Evolutionary conservation across 1,139 yeast genomes (phyloP), one percentile per base, ranked within the genome.

Genomic region (Lodderomyces margitis): DNA sequence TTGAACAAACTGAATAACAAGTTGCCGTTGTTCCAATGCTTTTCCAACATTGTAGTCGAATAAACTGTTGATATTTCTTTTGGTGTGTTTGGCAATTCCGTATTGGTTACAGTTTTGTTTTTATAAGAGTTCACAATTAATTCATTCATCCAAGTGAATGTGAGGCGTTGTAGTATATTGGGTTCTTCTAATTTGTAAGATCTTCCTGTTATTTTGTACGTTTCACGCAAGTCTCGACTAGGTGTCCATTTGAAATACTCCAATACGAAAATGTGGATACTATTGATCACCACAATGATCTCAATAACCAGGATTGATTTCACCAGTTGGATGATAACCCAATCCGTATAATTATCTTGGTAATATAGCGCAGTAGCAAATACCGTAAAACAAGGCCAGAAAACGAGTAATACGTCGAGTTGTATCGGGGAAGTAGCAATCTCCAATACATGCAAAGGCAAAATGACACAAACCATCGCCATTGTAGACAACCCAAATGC

Each of bases 91-190:
- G 87, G 86, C 39, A 82, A 62, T 47, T 78, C 80, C 2, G 73
- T 68, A 28, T 74, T 70, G 14, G 74, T 74, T 7, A 76, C 63
- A 5, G 78, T 67, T 46, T 72, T 70, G 34, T 70, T 70, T 10
- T 58, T 55, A 45, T 77, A 75, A 0, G 83, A 78, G 41, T 72
- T 72, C 20, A 57, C 53, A 28, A 82, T 73, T 45, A 82, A 54
- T 1, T 63, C 65, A 51, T 80, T 81, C 83, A 82, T 78, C 86
- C 86, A 81, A 7, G 75, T 65, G 49, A 78, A 81, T 0, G 85
- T 78, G 21, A 78, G 52, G 35, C 62, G 59, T 4, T 81, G 75
- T 16, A 79, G 52, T n/a, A 78, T 50, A 49, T 80, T 75, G 1
- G 80, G 76, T 1, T 61, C 59, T n/a, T 59, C 51, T 5, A 70